Base-by-base conservation (phyloP, 257 asterid genomes). In the Penstemon davidsonii region DNA sequence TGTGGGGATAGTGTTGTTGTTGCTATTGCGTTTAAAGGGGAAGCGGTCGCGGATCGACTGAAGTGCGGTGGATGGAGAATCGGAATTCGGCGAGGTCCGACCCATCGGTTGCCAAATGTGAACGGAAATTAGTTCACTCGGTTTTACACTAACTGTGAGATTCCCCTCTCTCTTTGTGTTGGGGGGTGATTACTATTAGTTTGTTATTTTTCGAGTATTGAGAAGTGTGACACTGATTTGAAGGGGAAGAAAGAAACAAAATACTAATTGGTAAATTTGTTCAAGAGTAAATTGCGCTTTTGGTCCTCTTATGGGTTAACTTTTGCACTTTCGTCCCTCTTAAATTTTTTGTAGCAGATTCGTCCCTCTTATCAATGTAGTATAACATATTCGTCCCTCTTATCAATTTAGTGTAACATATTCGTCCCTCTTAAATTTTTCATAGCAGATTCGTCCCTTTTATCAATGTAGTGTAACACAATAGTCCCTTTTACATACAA, bases 31-130 rank as follows among this genome's bases (percentile, higher is more conserved):
- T 75, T 87, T 90, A 78, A 82, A 85, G 50, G 85, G 90, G 80
- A 89, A 84, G 60, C 96, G 88, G 81, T 87, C 96, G 4, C 96
- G 95, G 89, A 92, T 86, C 87, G 96, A 90, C 79, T 60, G 85
- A 64, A 82, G 80, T 39, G 86, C 81, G 45, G 83, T 77, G 50
- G 84, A 78, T 7, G 78, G 63, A 8, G 68, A 25, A 25, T 67
- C 87, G 75, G 84, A 71, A 8, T 85, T 83, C 19, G 83, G 70
- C 59, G 79, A 73, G 81, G 65, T 78, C 43, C 84, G 86, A 39
- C 74, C 80, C 86, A 80, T 83, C 10, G 79, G 13, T 15, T 12
- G 66, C 13, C 12, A 2, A 49, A 49, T 49, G 54, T 10, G 15
- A 12, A 49, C 7, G 54, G 18, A 49, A 25, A 49, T 49, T 15